Conservation (phyloP, 139 green algal genomes). For the Edaphochlamys debaryana region DNA sequence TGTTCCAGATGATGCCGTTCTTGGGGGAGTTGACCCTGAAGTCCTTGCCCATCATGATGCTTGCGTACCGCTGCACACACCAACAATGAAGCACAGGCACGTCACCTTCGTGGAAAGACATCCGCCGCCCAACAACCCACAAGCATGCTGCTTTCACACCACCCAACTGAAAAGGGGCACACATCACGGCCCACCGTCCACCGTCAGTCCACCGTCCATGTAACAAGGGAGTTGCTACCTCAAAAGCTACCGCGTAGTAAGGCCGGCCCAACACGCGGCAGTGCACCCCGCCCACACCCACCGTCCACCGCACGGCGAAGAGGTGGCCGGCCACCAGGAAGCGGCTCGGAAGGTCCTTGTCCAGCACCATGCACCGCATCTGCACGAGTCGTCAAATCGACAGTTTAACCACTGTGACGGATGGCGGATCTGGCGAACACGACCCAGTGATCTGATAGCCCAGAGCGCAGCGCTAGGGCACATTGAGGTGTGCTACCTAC, state of each 20-base stretch:
- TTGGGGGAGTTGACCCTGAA: not conserved
- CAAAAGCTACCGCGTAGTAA: no score
- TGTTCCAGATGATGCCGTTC: slow-evolving; percentile 4
- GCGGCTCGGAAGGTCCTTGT: not conserved
- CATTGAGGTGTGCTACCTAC: not conserved
- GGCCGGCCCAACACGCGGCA: no score
- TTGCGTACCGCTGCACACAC: not conserved
- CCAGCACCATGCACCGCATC: slow-evolving; percentile 4
- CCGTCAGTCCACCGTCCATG: no score
- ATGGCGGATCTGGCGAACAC: not conserved
- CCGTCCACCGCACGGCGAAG: not conserved
- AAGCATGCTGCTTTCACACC: not conserved
- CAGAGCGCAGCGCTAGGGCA: not conserved
- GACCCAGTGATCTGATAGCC: not conserved
- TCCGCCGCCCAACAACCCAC: not conserved
- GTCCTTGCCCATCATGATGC: not conserved
- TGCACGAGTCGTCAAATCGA: not conserved
- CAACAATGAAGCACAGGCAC: not conserved
- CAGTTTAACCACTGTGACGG: not conserved
- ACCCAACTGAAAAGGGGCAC: not conserved
- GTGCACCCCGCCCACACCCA: no score
- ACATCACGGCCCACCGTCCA: not conserved
- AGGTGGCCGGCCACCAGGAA: slow-evolving; percentile 6
- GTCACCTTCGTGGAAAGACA: not conserved
- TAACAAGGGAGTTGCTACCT: no score